phyloP scores from a whole-genome alignment of 495 filamentous ascomycete genomes.

The Thozetella sp. region DNA sequence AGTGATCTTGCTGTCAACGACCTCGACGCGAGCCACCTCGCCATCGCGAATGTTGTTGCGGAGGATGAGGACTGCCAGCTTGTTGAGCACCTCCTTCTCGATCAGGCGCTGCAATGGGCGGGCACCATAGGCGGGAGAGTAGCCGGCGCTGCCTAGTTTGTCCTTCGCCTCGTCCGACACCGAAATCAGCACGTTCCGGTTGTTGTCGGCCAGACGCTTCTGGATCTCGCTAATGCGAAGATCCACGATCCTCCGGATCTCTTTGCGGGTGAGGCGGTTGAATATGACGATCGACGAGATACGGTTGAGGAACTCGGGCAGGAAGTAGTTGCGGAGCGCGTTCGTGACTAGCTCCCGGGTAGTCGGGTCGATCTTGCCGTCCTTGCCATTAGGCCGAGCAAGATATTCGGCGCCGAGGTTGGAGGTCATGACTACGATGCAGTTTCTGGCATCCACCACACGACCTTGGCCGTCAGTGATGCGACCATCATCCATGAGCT shows the following conservation, averaged over 20 bases:
- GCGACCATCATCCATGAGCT: constrained; percentile 98
- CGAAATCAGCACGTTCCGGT: constrained; percentile 76
- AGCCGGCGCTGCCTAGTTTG: constrained; percentile 84
- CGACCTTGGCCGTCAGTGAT: constrained; percentile 98
- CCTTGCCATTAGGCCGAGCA: constrained; percentile 70
- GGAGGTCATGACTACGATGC: constrained; percentile 98
- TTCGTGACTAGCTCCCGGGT: constrained; percentile 88
- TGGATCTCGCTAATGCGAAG: constrained; percentile 88
- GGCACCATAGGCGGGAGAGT: constrained; percentile 93
- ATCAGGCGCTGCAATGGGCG: constrained; percentile 85
- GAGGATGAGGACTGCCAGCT: constrained; percentile 85
- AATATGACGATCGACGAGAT: constrained; percentile 96
- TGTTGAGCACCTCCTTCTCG: constrained; percentile 95
- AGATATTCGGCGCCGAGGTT: constrained; percentile 95
- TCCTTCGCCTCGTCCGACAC: constrained; percentile 84
- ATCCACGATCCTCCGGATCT: constrained; percentile 96
- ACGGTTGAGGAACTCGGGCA: constrained; percentile 97
- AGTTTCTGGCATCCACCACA: constrained; percentile 93
- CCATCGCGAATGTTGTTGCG: constrained; percentile 83
- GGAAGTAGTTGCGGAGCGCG: constrained; percentile 89
- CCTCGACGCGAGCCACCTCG: constrained; percentile 75
- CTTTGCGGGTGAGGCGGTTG: constrained; percentile 85
- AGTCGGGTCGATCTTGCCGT: constrained; percentile 85
- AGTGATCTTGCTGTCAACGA: constrained; percentile 70
- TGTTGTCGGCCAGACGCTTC: constrained; percentile 78